Percentiles rank a stretch among this genome's conserved stretches.
phyloP scores from a whole-genome alignment of 1,139 yeast species.

The Saccharomycopsis crataegensis region DNA sequence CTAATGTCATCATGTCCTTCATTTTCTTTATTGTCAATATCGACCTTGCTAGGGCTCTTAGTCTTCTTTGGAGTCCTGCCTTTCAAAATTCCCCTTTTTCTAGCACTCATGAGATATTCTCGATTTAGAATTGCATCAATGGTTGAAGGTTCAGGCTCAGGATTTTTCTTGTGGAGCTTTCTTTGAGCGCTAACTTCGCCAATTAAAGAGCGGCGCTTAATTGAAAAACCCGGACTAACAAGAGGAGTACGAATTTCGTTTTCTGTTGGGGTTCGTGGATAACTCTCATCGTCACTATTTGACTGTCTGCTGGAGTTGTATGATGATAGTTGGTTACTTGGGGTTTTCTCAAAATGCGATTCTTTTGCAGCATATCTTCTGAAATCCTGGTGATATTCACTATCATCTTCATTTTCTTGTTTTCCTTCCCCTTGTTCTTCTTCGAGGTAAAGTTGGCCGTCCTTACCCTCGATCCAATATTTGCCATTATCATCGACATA shows the following conservation, averaged over 20 bases:
- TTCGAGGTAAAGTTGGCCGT: constrained; percentile 15
- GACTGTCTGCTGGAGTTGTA: constrained; percentile 3
- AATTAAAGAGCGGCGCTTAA: constrained; percentile 20
- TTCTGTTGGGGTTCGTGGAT: constrained; percentile 20
- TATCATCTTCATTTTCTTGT: constrained; percentile 25
- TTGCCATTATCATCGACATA: constrained; percentile 4
- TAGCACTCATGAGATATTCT: constrained; percentile 7
- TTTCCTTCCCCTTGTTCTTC: constrained; percentile 17
- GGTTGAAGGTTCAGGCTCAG: not conserved
- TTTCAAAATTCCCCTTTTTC: constrained; percentile 17
- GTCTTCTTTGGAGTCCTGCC: not conserved
- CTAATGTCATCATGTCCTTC: constrained; percentile 1
- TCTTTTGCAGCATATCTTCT: not conserved
- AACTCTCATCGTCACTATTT: constrained; percentile 25
- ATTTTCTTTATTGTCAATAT: constrained; percentile 4
- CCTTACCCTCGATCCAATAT: constrained; percentile 18
- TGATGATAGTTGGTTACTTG: not conserved
- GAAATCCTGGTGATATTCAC: constrained; percentile 22
- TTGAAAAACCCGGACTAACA: constrained; percentile 20
- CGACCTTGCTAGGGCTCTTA: not conserved
- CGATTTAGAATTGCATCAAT: constrained; percentile 10
- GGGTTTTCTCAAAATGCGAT: not conserved
- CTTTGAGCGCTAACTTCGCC: constrained; percentile 15
- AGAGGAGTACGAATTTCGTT: constrained; percentile 22
- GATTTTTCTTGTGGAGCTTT: constrained; percentile 6